These are phyloP conservation scores for Lachancea cidri DNA, from an alignment of 805 yeast species.

Conservation along the genomic window DNA sequence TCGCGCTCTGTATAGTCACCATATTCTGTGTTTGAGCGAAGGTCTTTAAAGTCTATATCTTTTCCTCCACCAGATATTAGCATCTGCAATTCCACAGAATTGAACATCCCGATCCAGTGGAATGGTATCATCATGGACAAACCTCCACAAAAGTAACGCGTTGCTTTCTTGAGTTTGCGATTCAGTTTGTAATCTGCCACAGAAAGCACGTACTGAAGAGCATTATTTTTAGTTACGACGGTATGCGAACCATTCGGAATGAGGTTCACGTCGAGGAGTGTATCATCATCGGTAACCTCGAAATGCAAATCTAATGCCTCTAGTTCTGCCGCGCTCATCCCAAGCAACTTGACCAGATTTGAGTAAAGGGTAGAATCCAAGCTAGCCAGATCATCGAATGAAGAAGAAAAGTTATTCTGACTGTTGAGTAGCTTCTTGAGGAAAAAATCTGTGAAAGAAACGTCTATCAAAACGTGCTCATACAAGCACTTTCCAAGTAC, in stretches of 20 bases:
- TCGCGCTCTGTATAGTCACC: slow-evolving; percentile 58
- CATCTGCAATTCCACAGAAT: slow-evolving; percentile 75
- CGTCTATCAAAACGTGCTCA: slow-evolving; percentile 74
- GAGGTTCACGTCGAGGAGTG: slow-evolving; percentile 48
- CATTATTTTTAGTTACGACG: slow-evolving; percentile 56
- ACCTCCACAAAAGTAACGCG: slow-evolving; percentile 59
- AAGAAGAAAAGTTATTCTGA: slow-evolving; percentile 28
- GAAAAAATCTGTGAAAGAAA: slow-evolving; percentile 82
- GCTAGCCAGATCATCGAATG: slow-evolving; percentile 73
- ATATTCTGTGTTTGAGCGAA: slow-evolving; percentile 55
- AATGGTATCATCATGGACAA: slow-evolving; percentile 61
- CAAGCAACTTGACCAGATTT: slow-evolving; percentile 57
- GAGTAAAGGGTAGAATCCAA: slow-evolving; percentile 64
- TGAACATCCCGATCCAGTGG: slow-evolving; percentile 80
- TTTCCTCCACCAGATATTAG: slow-evolving; percentile 75
- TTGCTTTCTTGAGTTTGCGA: slow-evolving; percentile 52
- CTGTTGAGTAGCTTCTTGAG: slow-evolving; percentile 59
- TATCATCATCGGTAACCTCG: slow-evolving; percentile 48
- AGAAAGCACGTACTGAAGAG: slow-evolving; percentile 68
- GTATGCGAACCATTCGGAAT: slow-evolving; percentile 52
- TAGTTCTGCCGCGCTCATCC: slow-evolving; percentile 51
- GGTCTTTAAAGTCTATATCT: slow-evolving; percentile 66
- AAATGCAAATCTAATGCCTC: slow-evolving; percentile 56
- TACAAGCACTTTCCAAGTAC: slow-evolving; percentile 85
- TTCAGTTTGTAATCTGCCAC: slow-evolving; percentile 78